These are phyloP conservation scores for Hypoxylon rubiginosum DNA, from an alignment of 2,329 filamentous ascomycete species.

Conservation along the genomic window DNA sequence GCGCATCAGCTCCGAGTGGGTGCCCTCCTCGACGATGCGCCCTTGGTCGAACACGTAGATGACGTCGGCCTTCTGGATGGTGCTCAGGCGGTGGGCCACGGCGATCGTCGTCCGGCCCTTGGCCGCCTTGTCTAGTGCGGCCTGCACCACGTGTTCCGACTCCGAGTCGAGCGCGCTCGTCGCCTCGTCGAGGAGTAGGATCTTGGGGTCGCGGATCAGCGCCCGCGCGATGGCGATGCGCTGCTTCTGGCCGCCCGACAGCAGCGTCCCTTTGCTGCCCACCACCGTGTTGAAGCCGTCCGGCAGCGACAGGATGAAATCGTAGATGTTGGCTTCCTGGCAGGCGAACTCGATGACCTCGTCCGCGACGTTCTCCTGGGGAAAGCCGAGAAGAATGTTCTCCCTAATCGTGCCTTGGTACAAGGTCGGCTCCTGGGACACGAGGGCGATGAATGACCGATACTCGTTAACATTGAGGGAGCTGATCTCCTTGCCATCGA, in stretches of 20 bases:
- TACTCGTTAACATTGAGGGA: constrained; percentile 88
- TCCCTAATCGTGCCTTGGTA: constrained; percentile 94
- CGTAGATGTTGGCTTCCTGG: constrained; percentile 91
- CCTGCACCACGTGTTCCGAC: constrained; percentile 84
- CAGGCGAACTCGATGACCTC: constrained; percentile 82
- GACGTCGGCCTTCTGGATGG: constrained; percentile 93
- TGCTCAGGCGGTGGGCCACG: constrained; percentile 90
- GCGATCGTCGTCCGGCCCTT: constrained; percentile 92
- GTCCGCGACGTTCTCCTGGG: constrained; percentile 76
- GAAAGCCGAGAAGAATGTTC: constrained; percentile 86
- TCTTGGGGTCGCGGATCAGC: constrained; percentile 88
- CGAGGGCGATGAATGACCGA: constrained; percentile 84
- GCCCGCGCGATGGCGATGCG: constrained; percentile 94
- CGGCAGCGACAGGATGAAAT: constrained; percentile 88
- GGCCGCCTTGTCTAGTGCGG: constrained; percentile 83
- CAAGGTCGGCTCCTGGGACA: constrained; percentile 93
- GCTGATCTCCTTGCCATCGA: constrained; percentile 87
- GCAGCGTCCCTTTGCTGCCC: constrained; percentile 85
- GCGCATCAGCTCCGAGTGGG: constrained; percentile 79
- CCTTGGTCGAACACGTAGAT: constrained; percentile 98
- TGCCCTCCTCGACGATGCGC: constrained; percentile 85
- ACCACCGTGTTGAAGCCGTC: constrained; percentile 89
- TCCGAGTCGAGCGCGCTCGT: constrained; percentile 83
- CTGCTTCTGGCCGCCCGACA: constrained; percentile 95
- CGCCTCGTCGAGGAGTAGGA: constrained; percentile 86